Percentiles rank a stretch among this genome's conserved stretches.
These are phyloP conservation scores for Podila clonocystis DNA, from an alignment of 192 early-diverging fungal genomes.

Conservation along the genomic window DNA sequence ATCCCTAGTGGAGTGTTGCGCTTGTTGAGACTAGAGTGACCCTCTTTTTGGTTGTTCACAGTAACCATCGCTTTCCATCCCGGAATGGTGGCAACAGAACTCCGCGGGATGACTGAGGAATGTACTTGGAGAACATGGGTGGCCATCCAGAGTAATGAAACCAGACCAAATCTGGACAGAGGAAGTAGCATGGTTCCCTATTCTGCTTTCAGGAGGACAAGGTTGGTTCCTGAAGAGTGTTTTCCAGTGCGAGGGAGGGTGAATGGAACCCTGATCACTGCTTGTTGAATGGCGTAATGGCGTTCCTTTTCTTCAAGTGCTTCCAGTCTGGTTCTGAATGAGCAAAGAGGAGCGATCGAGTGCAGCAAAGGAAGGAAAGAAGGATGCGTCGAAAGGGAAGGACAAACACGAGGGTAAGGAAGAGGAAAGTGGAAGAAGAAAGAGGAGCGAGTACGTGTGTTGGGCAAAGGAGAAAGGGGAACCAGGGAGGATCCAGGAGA, in stretches of 20 bases:
- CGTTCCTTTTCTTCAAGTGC: not conserved
- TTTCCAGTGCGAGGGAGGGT: no score
- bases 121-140: not conserved
- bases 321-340: not conserved
- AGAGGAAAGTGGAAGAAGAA: not conserved
- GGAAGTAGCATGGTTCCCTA: not conserved
- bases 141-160: not conserved
- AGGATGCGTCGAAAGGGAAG: not conserved
- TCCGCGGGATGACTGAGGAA: not conserved
- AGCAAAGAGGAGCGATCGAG: not conserved
- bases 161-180: not conserved
- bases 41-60: not conserved
- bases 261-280: no score
- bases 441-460: not conserved
- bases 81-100: not conserved
- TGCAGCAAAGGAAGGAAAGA: not conserved
- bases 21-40: not conserved
- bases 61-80: not conserved
- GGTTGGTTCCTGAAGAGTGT: no score
- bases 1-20: slow-evolving; percentile 21
- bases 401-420: not conserved
- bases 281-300: no score
- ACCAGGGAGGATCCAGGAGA: no score
- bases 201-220: not conserved
- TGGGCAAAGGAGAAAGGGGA: no score